A percentile compares a stretch with the other conserved stretches of the same genome.
Evolutionary conservation across 202 grass and related monocot genomes (phyloP).

Genomic region (Carex arenaria): DNA sequence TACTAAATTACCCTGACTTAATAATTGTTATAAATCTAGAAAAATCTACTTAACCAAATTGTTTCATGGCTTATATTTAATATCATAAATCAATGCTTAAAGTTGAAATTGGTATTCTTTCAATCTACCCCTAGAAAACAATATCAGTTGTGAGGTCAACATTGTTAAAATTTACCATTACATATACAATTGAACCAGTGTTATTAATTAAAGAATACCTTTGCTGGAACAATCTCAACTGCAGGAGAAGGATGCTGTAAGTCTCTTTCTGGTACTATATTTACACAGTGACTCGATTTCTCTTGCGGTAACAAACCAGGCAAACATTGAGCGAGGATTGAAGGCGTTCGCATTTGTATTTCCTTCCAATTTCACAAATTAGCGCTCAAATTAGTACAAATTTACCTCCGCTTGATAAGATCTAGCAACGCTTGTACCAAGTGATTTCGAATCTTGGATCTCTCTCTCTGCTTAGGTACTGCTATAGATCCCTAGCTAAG

Average conservation of each 20-base stretch:
- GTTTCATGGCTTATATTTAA: not conserved
- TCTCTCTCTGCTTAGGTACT: not conserved
- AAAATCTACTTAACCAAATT: not conserved
- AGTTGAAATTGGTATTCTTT: not conserved
- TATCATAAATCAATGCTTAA: not conserved
- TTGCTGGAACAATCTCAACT: constrained; percentile 64
- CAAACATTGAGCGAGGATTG: constrained; percentile 58
- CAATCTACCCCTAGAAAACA: not conserved
- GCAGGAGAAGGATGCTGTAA: constrained; percentile 47
- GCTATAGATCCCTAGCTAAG: not conserved
- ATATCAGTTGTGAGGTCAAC: not conserved
- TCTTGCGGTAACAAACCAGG: constrained; percentile 55
- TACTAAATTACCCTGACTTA: not conserved
- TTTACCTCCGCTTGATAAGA: not conserved
- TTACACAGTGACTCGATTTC: constrained; percentile 44
- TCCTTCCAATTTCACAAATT: not conserved
- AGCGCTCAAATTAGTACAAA: not conserved
- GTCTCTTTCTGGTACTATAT: constrained; percentile 56
- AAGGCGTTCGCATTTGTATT: constrained; percentile 47
- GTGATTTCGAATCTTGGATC: not conserved
- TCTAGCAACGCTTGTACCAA: not conserved
- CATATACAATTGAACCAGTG: no score
- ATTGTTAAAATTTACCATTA: not conserved
- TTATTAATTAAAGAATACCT: constrained; percentile 33
- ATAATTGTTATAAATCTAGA: not conserved